Percentiles rank a stretch among this genome's conserved stretches.
Conservation (phyloP, 2,329 filamentous ascomycete genomes). For the Trichoderma breve region DNA sequence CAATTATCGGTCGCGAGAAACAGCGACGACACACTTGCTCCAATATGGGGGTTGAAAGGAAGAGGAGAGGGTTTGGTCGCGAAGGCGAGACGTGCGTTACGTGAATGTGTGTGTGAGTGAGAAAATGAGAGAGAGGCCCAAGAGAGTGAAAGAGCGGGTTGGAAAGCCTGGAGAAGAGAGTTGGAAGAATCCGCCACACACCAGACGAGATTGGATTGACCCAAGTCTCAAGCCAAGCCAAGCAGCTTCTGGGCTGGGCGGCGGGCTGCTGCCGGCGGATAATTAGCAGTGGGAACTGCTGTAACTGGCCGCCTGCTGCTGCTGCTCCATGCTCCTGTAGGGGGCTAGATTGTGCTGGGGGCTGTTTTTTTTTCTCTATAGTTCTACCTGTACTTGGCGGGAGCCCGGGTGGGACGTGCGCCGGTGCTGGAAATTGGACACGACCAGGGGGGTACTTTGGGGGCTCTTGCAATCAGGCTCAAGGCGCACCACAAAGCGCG, state of each 20-base stretch:
- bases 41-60: conserved; percentile 6
- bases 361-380: not conserved
- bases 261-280: conserved; percentile 16
- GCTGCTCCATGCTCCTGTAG: not conserved
- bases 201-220: not conserved
- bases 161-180: conserved; percentile 14
- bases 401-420: conserved; percentile 19
- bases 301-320: not conserved
- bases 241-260: not conserved
- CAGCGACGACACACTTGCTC: conserved; percentile 17
- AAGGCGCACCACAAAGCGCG: not conserved
- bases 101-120: conserved; percentile 7
- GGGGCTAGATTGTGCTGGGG: not conserved
- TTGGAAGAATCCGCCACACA: conserved; percentile 5
- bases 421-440: conserved; percentile 23
- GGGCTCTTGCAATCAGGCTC: not conserved
- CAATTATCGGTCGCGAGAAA: conserved; percentile 6
- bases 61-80: conserved; percentile 10
- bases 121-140: not conserved
- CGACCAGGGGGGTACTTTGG: conserved; percentile 9
- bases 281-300: conserved; percentile 15
- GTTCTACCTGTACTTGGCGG: not conserved
- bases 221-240: not conserved
- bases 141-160: conserved; percentile 15
- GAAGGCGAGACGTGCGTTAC: conserved; percentile 15